phyloP scores from a whole-genome alignment of 2,329 filamentous ascomycete species.

The Trichoderma simmonsii region DNA sequence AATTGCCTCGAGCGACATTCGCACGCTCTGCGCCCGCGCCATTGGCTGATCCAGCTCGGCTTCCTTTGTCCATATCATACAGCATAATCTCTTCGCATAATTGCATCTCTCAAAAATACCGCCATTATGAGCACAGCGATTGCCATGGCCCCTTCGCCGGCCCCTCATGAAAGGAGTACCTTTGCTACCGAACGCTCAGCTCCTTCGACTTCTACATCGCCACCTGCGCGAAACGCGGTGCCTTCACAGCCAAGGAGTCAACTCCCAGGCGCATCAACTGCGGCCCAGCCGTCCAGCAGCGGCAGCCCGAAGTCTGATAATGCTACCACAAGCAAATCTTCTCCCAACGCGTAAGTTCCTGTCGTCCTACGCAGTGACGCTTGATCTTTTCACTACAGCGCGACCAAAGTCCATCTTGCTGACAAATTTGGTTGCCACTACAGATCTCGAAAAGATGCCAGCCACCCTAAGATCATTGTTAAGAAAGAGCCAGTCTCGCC shows the following conservation, averaged over 20 bases:
- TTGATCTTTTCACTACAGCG: neutral
- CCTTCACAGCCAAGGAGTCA: slow-evolving; percentile 23
- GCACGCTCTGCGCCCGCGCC: slow-evolving; percentile 12
- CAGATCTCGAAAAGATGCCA: slow-evolving; percentile 50
- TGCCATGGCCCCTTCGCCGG: slow-evolving; percentile 66
- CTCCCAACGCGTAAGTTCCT: slow-evolving; percentile 56
- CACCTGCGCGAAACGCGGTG: slow-evolving; percentile 40
- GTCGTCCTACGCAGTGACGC: neutral
- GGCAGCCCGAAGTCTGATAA: slow-evolving; percentile 49
- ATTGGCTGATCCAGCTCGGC: slow-evolving; percentile 6
- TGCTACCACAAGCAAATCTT: slow-evolving; percentile 48
- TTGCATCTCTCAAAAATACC: neutral
- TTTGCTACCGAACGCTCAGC: slow-evolving; percentile 51
- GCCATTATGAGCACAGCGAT: slow-evolving; percentile 64
- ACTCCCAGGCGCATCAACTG: slow-evolving; percentile 36
- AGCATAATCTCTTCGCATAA: neutral
- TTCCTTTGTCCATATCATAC: neutral
- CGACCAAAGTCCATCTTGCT: slow-evolving; percentile 12
- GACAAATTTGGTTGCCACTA: slow-evolving; percentile 17
- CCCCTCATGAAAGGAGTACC: slow-evolving; percentile 61
- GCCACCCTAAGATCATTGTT: slow-evolving; percentile 77
- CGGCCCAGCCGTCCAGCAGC: slow-evolving; percentile 44
- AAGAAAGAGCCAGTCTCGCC: slow-evolving; percentile 96
- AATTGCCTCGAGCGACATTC: neutral
- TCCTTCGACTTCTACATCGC: slow-evolving; percentile 38